phyloP scores from a whole-genome alignment of 495 filamentous ascomycete genomes.

The Margaritispora aquatica region DNA sequence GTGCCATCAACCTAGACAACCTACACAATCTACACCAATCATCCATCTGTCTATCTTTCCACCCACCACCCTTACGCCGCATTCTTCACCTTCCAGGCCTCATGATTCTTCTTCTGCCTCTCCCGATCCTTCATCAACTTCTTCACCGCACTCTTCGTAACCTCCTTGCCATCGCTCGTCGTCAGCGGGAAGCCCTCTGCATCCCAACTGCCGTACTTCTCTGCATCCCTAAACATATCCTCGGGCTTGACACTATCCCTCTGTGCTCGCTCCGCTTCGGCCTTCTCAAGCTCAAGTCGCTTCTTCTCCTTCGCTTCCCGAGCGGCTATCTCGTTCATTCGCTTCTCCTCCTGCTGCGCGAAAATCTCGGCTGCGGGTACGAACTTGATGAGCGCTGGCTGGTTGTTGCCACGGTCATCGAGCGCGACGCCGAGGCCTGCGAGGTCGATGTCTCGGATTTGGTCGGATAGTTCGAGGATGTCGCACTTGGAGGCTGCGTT shows the following conservation, averaged over 20 bases:
- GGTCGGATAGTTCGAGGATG: slow-evolving; percentile 66
- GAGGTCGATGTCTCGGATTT: slow-evolving; percentile 71
- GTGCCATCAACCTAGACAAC: too few relatives aligned
- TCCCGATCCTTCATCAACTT: slow-evolving; percentile 92
- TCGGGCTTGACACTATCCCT: slow-evolving; percentile 63
- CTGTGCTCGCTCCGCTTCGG: slow-evolving; percentile 49
- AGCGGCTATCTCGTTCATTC: slow-evolving; percentile 45
- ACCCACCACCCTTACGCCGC: neutral
- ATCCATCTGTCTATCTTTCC: neutral
- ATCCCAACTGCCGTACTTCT: slow-evolving; percentile 76
- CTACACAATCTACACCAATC: too few relatives aligned
- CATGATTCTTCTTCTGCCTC: slow-evolving; percentile 81
- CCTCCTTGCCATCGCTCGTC: slow-evolving; percentile 68
- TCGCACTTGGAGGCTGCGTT: slow-evolving; percentile 49
- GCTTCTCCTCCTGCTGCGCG: slow-evolving; percentile 67
- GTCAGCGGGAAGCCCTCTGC: slow-evolving; percentile 76
- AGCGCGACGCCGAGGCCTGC: slow-evolving; percentile 78
- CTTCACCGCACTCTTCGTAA: slow-evolving; percentile 75
- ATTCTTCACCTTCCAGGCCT: slow-evolving; percentile 33
- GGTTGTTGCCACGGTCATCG: slow-evolving; percentile 63
- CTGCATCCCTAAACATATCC: slow-evolving; percentile 68
- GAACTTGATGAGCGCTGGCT: slow-evolving; percentile 78
- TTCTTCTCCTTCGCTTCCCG: slow-evolving; percentile 43
- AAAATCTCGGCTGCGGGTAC: slow-evolving; percentile 62
- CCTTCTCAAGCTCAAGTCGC: slow-evolving; percentile 36